phyloP scores from a whole-genome alignment of 164 flowering plant genomes.

The Stephania cephalantha region DNA sequence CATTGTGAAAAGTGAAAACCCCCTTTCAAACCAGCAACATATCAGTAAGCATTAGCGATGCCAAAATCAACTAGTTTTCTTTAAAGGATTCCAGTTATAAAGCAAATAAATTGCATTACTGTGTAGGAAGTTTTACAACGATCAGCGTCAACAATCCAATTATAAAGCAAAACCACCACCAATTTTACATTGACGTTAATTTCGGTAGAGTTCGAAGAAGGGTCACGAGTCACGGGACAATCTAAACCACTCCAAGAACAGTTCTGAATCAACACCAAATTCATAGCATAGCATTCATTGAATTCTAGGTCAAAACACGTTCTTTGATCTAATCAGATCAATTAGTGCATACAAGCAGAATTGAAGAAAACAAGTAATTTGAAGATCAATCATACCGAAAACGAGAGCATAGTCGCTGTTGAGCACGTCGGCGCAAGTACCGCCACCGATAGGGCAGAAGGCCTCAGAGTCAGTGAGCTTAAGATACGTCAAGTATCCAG shows the following conservation, averaged over 20 bases:
- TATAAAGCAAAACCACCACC: no score
- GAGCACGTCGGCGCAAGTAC: slow-evolving; percentile 65
- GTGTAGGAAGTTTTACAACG: no score
- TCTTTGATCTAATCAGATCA: no score
- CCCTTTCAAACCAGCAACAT: slow-evolving; percentile 24
- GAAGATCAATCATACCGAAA: slow-evolving; percentile 44
- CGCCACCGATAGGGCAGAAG: slow-evolving; percentile 79
- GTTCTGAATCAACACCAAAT: not conserved
- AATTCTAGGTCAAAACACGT: not conserved
- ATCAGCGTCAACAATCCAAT: no score
- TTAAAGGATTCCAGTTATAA: no score
- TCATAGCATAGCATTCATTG: no score
- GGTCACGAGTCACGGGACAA: not conserved
- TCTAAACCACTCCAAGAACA: not conserved
- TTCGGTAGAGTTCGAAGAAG: no score
- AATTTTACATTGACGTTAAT: no score
- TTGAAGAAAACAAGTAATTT: not conserved
- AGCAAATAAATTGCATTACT: no score
- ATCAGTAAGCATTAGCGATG: not conserved
- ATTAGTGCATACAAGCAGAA: not conserved
- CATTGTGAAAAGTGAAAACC: slow-evolving; percentile 24
- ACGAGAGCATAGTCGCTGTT: slow-evolving; percentile 75
- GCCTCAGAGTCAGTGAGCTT: slow-evolving; percentile 67
- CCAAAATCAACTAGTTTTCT: no score
- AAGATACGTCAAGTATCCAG: slow-evolving; percentile 74